Evolutionary conservation across 2,329 filamentous ascomycete genomes (phyloP), one percentile per base, ranked within the genome.

Genomic region (Trichoderma lentiforme): DNA sequence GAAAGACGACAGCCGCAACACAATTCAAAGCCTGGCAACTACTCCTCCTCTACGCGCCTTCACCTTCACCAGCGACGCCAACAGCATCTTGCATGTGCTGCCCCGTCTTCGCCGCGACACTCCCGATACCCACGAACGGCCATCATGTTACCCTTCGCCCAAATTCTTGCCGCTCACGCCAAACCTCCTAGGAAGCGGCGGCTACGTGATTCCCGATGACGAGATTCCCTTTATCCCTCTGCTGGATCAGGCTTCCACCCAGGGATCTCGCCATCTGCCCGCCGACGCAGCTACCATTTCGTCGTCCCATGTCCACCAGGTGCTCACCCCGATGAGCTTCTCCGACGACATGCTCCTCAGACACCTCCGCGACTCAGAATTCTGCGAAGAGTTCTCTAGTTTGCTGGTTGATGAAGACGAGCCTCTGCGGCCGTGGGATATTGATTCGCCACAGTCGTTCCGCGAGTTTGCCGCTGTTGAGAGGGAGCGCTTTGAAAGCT

Each of bases 311-410:
- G 70, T 75, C 65, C 69, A 74, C 12, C 69, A 70, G 7, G 71
- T 70, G 28, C 75, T 79, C 9, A 71, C 73, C 4, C 75, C 69
- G 1, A 74, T 77, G 74, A 67, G 74, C 60, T 82, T 86, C 63
- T 79, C 81, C 1, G 84, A 86, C 74, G 79, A 80, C 7, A 77
- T 81, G 36, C 80, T 87, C 7, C 81, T 87, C 11, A 78, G 80
- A 21, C 82, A 83, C 70, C 76, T 84, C 12, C 76, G 83, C 30
- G 79, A 80, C 12, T 77, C 82, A 28, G 79, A 85, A 3, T 85
- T 87, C 66, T 80, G 82, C 12, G 77, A 79, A 11, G 80, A 82
- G 21, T 81, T 82, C 60, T 78, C 81, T 3, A 77, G 78, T 11
- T 80, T 82, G 7, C 77, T 85, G 14, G 79, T 81, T 5, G 80